phyloP scores from a whole-genome alignment of 164 flowering plant species.

The Liriodendron chinense region DNA sequence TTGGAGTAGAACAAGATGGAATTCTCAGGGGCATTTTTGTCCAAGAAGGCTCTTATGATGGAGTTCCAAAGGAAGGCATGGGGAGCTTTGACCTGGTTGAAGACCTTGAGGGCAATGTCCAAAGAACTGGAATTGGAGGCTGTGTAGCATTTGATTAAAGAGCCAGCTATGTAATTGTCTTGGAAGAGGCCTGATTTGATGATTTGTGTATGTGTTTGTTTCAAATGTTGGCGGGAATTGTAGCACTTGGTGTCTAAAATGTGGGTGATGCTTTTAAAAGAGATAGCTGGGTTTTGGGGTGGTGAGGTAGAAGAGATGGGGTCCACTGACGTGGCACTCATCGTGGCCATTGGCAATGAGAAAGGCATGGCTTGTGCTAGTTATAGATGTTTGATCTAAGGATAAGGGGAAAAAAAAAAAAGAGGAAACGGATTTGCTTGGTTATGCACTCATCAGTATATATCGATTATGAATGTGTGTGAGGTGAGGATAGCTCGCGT shows the following conservation, averaged over 20 bases:
- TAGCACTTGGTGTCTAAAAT: slow-evolving; percentile 43
- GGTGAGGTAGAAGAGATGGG: background rate
- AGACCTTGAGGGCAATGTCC: slow-evolving; percentile 30
- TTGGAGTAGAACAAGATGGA: slow-evolving; percentile 30
- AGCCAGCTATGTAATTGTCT: slow-evolving; percentile 46
- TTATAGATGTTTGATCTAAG: too few species aligned
- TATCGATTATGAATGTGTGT: too few species aligned
- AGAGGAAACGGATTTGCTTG: too few species aligned
- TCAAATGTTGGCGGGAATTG: slow-evolving; percentile 36
- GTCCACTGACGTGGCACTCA: background rate
- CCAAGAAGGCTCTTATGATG: slow-evolving; percentile 40
- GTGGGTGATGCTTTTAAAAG: slow-evolving; percentile 34
- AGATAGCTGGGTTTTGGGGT: slow-evolving; percentile 10
- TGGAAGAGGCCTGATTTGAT: slow-evolving; percentile 31
- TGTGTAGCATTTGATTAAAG: slow-evolving; percentile 42
- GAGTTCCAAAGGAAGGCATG: slow-evolving; percentile 51
- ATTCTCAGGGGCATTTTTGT: slow-evolving; percentile 27
- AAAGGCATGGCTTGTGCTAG: background rate
- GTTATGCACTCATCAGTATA: too few species aligned
- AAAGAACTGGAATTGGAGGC: slow-evolving; percentile 22
- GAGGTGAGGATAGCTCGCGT: too few species aligned
- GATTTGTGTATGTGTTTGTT: slow-evolving; percentile 41
- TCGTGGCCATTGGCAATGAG: background rate
- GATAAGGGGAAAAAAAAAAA: too few species aligned
- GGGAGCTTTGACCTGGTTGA: slow-evolving; percentile 30